Conservation (phyloP, 2,329 filamentous ascomycete species). For the Ceratocystis cacaofunesta region DNA sequence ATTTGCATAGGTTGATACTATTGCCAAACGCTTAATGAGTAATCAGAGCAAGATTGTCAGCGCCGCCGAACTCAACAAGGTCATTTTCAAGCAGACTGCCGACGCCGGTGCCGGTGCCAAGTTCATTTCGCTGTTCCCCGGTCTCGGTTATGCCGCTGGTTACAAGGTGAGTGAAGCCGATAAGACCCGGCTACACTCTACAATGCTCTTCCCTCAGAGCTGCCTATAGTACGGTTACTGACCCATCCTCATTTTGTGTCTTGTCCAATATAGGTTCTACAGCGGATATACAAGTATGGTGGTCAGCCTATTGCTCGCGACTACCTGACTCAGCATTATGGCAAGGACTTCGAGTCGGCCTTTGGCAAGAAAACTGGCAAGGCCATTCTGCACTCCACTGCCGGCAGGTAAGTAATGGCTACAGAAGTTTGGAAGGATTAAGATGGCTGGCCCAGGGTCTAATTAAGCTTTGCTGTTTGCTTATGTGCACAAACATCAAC, state of each 20-base stretch:
- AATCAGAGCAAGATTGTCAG: constrained; percentile 50
- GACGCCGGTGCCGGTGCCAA: constrained; percentile 54
- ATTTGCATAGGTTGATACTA: constrained; percentile 70
- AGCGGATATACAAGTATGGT: constrained; percentile 97
- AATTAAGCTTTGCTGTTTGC: neutral
- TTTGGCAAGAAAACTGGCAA: constrained; percentile 97
- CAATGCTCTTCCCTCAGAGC: neutral
- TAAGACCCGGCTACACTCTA: neutral
- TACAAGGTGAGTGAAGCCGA: constrained; percentile 55
- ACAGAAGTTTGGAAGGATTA: neutral
- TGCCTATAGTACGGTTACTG: neutral
- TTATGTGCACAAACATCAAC: neutral
- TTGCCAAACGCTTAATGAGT: constrained; percentile 98
- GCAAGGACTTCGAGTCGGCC: constrained; percentile 66
- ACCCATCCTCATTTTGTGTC: neutral
- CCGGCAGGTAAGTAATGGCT: constrained; percentile 51
- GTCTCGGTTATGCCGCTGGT: constrained; percentile 88
- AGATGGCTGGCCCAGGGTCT: neutral
- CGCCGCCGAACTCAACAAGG: constrained; percentile 57
- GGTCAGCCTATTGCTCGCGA: constrained; percentile 92
- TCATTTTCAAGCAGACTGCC: constrained; percentile 89
- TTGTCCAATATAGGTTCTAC: constrained; percentile 46
- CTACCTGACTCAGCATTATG: constrained; percentile 67
- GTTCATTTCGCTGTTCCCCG: constrained; percentile 92
- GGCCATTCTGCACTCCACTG: constrained; percentile 93